A percentile compares a stretch with the other conserved stretches of the same genome.
These are phyloP conservation scores for Linanthus parryae DNA, from an alignment of 148 eudicot species.

Conservation along the genomic window DNA sequence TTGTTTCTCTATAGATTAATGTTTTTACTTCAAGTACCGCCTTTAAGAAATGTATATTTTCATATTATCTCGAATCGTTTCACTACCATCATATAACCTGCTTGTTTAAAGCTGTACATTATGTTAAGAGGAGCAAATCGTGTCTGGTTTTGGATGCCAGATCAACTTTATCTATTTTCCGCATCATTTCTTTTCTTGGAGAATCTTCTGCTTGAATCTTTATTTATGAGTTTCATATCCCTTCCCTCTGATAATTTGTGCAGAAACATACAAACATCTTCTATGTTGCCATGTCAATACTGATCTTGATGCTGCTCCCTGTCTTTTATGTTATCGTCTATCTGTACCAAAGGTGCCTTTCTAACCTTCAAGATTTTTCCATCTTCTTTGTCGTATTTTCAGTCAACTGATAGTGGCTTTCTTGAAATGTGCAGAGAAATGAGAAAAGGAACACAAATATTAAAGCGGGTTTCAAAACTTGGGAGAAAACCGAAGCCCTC, in stretches of 20 bases:
- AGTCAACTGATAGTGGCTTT: conserved; percentile 1
- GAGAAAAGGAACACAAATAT: conserved; percentile 57
- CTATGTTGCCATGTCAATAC: conserved; percentile 66
- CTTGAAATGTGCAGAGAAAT: conserved; percentile 51
- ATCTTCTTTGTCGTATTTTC: not conserved
- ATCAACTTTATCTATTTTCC: too few relatives aligned
- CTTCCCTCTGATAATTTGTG: not conserved
- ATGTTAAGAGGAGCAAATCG: too few relatives aligned
- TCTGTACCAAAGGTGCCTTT: conserved; percentile 68
- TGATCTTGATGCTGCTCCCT: conserved; percentile 85
- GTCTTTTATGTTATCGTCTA: conserved; percentile 74
- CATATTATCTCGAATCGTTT: too few relatives aligned
- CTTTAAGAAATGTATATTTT: too few relatives aligned
- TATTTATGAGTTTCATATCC: not conserved
- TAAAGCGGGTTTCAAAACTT: conserved; percentile 58
- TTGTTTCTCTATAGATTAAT: too few relatives aligned
- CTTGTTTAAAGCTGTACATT: too few relatives aligned
- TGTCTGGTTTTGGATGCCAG: too few relatives aligned
- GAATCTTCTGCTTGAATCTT: too few relatives aligned
- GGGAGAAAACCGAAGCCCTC: conserved; percentile 70
- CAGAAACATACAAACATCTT: conserved; percentile 79
- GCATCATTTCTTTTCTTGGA: too few relatives aligned
- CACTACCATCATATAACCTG: too few relatives aligned
- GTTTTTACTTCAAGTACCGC: too few relatives aligned
- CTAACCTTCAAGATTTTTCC: not conserved